Evolutionary conservation across 2,329 filamentous ascomycete species (phyloP).

Genomic region (Xylaria sp.): DNA sequence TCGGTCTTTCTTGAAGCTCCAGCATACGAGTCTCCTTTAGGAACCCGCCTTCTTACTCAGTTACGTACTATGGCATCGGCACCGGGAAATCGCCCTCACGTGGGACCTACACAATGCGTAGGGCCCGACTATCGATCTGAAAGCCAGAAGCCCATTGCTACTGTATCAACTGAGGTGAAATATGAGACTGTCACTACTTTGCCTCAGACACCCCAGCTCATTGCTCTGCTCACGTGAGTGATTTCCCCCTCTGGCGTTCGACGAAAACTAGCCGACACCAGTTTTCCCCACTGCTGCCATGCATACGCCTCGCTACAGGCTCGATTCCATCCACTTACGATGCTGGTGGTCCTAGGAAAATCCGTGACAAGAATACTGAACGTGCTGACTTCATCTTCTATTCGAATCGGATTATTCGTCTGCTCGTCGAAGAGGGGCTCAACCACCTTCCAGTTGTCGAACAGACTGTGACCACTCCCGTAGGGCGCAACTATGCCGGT

Average conservation of each 20-base stretch:
- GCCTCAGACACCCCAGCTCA: conserved; percentile 93
- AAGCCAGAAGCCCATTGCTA: conserved; percentile 84
- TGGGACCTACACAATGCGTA: conserved; percentile 69
- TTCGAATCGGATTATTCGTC: conserved; percentile 95
- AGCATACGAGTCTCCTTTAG: not conserved
- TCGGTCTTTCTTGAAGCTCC: not conserved
- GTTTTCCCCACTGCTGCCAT: conserved; percentile 1
- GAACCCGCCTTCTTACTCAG: conserved; percentile 36
- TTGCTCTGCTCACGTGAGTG: conserved; percentile 94
- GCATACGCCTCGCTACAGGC: not conserved
- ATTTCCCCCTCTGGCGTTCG: conserved; percentile 38
- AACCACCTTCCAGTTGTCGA: conserved; percentile 95
- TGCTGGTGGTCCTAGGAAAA: conserved; percentile 75
- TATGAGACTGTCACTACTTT: conserved; percentile 91
- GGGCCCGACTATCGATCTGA: conserved; percentile 82
- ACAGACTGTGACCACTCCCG: conserved; percentile 88
- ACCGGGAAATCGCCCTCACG: conserved; percentile 45
- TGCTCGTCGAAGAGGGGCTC: conserved; percentile 95
- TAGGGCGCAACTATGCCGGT: conserved; percentile 86
- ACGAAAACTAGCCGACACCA: conserved; percentile 5
- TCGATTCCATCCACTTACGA: conserved; percentile 25
- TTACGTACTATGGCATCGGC: conserved; percentile 53
- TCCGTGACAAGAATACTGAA: conserved; percentile 87
- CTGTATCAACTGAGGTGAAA: conserved; percentile 82
- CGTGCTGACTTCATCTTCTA: conserved; percentile 99